Evolutionary conservation across 306 rosid species (phyloP), one percentile per base, ranked within the genome.

Genomic region (Trichosanthes truncata): DNA sequence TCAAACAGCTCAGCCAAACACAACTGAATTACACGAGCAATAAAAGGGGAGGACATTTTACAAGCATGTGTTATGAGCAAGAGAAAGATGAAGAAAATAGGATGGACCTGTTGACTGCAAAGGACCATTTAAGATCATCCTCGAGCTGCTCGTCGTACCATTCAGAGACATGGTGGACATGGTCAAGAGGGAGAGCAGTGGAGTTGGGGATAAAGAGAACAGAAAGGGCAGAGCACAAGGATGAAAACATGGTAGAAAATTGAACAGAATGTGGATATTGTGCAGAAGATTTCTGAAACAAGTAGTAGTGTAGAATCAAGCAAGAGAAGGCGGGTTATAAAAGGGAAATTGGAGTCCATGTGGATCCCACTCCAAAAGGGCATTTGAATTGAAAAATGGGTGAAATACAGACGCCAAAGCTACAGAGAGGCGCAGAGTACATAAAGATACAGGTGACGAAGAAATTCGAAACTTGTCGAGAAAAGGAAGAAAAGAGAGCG

Each of bases 91-190:
- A 15, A 23, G 6, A 11, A 40, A 36, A 68, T 0, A 20, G 48
- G 20, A 21, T 38, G 76, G 21, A 85, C 83, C 88, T 52, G 55
- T 76, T 85, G 72, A 80, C 63, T 23, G 85, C 71, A 69, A 85
- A 82, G 51, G 83, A 80, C 88, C 88, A 82, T 79, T 69, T 82
- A 80, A 85, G 85, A 80, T 85, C 85, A 57, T 53, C 85, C 84
- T 85, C 88, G 3, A 82, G 77, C 51, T 82, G 77, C 43, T 85
- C 85, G 21, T 85, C 88, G 31, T 57, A 76, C 85, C 84, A 85
- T 57, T 80, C 65, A 52, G 49, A 51, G 45, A 51, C 11, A 25
- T 51, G 67, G 43, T 17, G 52, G 10, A 40, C 40, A 78, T 68
- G 13, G 5, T 71, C 21, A 0, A 63, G 43, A 63, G 71, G 45